These are phyloP conservation scores for Colletotrichum theobromicola DNA, from an alignment of 2,329 filamentous ascomycete species.

Conservation along the genomic window DNA sequence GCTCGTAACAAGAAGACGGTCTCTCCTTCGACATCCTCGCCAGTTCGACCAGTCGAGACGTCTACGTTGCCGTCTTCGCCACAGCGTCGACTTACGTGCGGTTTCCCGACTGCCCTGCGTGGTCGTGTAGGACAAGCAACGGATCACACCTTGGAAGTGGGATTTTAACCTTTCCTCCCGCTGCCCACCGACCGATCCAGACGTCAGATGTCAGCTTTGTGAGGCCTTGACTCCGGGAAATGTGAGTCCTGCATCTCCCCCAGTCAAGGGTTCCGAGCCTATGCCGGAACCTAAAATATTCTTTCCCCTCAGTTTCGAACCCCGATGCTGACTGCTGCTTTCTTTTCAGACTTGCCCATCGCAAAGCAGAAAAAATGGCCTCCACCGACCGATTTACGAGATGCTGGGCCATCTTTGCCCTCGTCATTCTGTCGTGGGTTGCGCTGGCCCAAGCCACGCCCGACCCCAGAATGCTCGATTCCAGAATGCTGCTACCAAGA, in stretches of 20 bases:
- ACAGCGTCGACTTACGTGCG: constrained; percentile 5
- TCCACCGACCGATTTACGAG: constrained; percentile 23
- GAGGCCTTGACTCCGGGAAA: constrained; percentile 1
- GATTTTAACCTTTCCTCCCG: constrained; percentile 8
- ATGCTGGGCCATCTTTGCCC: constrained; percentile 24
- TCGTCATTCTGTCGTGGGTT: constrained; percentile 29
- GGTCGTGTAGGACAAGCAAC: constrained; percentile 4
- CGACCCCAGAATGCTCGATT: not conserved
- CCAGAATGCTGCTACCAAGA: constrained; percentile 19
- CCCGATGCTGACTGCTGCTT: not conserved
- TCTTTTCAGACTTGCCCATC: not conserved
- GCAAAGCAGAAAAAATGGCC: constrained; percentile 24
- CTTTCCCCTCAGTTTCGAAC: not conserved
- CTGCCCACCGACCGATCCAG: constrained; percentile 4
- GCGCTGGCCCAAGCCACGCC: constrained; percentile 20
- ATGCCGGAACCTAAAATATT: not conserved
- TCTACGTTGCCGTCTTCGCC: constrained; percentile 1
- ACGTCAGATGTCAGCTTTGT: constrained; percentile 17
- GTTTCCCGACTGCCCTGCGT: not conserved
- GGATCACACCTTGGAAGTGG: not conserved
- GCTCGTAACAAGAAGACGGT: not conserved
- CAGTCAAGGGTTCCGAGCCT: not conserved
- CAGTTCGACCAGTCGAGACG: not conserved
- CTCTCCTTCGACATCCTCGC: not conserved
- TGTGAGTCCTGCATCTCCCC: not conserved